These are phyloP conservation scores for Cyclospora cayetanensis DNA, from an alignment of 169 alveolate genomes.

Conservation along the genomic window DNA sequence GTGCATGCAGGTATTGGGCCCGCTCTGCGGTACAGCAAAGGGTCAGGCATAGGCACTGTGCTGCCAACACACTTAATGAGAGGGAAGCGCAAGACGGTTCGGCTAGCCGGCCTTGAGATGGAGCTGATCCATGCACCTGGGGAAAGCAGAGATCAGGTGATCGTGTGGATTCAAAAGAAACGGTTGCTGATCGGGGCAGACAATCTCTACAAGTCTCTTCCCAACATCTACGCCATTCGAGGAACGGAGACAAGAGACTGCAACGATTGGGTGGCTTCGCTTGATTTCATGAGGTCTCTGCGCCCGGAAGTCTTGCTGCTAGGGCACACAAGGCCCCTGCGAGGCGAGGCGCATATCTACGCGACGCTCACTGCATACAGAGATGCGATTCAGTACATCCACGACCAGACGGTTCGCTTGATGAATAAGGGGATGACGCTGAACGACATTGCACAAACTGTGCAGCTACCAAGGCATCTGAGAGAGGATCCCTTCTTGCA, in stretches of 20 bases:
- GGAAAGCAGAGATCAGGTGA: slow-evolving; percentile 66
- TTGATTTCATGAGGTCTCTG: slow-evolving; percentile 29
- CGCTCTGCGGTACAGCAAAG: slow-evolving; percentile 23
- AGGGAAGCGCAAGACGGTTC: neutral
- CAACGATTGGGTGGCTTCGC: slow-evolving; percentile 54
- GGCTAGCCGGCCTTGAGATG: slow-evolving; percentile 47
- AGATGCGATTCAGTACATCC: slow-evolving; percentile 70
- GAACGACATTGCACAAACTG: neutral
- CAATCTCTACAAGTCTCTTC: slow-evolving; percentile 63
- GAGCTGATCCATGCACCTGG: slow-evolving; percentile 67
- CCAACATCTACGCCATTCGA: slow-evolving; percentile 73
- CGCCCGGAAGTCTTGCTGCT: slow-evolving; percentile 37
- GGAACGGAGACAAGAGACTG: slow-evolving; percentile 57
- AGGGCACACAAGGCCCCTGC: slow-evolving; percentile 68
- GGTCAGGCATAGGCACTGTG: neutral
- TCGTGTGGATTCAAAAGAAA: slow-evolving; percentile 32
- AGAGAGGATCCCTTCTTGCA: slow-evolving; percentile 16
- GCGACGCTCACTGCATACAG: slow-evolving; percentile 57
- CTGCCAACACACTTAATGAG: slow-evolving; percentile 37
- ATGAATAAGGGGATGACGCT: slow-evolving; percentile 37
- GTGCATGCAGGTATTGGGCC: slow-evolving; percentile 73
- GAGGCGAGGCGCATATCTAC: neutral
- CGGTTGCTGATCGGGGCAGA: slow-evolving; percentile 54
- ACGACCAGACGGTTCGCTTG: slow-evolving; percentile 66
- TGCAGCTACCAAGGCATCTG: slow-evolving; percentile 69